phyloP scores from a whole-genome alignment of 1,284 basidiomycete species.

The Tilletia caries region DNA sequence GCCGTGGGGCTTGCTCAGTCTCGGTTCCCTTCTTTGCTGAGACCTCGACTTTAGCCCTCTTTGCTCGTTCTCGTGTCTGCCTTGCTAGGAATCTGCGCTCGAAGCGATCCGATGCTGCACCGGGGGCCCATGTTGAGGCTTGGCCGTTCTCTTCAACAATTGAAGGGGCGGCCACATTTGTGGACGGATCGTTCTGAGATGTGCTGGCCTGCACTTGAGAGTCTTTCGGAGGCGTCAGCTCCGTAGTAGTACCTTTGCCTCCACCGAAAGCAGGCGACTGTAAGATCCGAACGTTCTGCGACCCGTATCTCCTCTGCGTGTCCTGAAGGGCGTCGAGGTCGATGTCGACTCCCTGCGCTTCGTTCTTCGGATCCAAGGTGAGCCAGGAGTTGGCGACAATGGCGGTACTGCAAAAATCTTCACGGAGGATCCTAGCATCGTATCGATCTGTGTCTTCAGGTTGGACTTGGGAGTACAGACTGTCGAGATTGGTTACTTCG shows the following conservation, averaged over 20 bases:
- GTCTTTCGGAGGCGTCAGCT: background rate
- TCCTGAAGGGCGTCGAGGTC: conserved; percentile 33
- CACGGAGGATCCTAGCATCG: conserved; percentile 35
- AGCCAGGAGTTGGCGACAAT: conserved; percentile 41
- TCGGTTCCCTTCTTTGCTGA: background rate
- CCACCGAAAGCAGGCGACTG: conserved; percentile 26
- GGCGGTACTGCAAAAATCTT: conserved; percentile 42
- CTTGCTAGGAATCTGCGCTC: conserved; percentile 27
- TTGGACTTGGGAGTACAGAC: conserved; percentile 36
- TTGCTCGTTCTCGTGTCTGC: conserved; percentile 14
- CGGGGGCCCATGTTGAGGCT: background rate
- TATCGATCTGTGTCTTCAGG: conserved; percentile 22
- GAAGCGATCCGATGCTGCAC: conserved; percentile 27
- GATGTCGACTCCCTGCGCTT: conserved; percentile 39
- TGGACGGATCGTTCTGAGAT: background rate
- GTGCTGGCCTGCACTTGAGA: background rate
- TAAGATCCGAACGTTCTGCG: conserved; percentile 21
- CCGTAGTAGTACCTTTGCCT: background rate
- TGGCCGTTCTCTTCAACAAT: background rate
- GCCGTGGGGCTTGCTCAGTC: conserved; percentile 8
- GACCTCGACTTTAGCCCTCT: conserved; percentile 9
- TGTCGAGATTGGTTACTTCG: conserved; percentile 29
- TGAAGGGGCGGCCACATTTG: background rate
- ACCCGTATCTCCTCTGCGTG: conserved; percentile 25
- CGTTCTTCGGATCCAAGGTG: conserved; percentile 23